Evolutionary conservation across 768 basidiomycete genomes (phyloP), one percentile per base, ranked within the genome.

Genomic region (Cubamyces lactineus): DNA sequence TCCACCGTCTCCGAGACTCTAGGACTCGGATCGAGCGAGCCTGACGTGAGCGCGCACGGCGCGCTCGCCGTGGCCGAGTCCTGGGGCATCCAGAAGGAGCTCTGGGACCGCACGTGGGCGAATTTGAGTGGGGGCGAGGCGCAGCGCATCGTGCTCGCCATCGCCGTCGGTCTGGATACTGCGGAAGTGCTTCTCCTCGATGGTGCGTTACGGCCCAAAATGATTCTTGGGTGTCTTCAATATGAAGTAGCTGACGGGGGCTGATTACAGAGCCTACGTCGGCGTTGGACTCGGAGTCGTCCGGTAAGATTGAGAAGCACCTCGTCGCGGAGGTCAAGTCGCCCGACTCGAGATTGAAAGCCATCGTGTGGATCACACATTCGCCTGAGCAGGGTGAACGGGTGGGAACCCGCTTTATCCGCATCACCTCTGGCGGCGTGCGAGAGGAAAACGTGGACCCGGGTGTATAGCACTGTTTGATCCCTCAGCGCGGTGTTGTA

Each of bases 341-440:
- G 1, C 57, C 74, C 9, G 75, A 82, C 41, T 77, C 81, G 21
- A 75, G 76, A 38, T 73, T 92, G 54, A 90, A 91, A 70, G 89
- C 92, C 0, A 74, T 93, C 42, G 71, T 95, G 3, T 95, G 93
- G 93, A 92, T 95, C 62, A 95, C 94, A 0, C 93, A 94, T 72
- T 91, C 90, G 0, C 85, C 86, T 2, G 89, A 92, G 63, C 93
- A 94, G 72, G 89, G 86, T 5, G 76, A 82, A 65, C 79, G 91
- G 55, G 84, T 90, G 41, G 93, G 91, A 15, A 91, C 84, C 1
- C 78, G 89, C 62, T 89, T 86, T 67, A 71, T 90, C 23, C 78
- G 80, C 23, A 62, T 77, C 30, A 64, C 73, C 1, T 41, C 70
- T 0, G 66, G 57, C 3, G 72, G 71, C 3, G 39, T 73, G 3